phyloP scores from a whole-genome alignment of 495 filamentous ascomycete genomes.

The Xanthoparmelia taractica region DNA sequence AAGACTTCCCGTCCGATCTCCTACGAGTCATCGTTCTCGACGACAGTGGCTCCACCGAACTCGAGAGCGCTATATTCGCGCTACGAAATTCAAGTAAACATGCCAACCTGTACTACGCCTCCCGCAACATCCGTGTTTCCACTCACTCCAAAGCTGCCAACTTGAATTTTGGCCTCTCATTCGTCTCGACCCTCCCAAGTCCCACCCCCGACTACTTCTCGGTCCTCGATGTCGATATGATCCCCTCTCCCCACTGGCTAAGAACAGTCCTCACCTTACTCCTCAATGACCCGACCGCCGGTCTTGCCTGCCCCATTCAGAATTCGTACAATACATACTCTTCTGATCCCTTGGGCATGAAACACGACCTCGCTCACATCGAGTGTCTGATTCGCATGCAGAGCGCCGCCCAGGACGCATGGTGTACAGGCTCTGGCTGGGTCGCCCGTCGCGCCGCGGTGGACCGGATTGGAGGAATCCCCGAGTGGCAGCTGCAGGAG shows the following conservation, averaged over 20 bases:
- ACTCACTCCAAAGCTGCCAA: neutral
- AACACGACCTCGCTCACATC: conserved; percentile 35
- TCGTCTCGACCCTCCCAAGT: neutral
- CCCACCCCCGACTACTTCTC: neutral
- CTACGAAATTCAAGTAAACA: neutral
- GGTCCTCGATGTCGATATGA: neutral
- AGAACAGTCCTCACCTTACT: neutral
- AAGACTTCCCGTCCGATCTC: neutral
- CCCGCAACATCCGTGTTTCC: neutral
- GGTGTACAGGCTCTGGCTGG: conserved; percentile 39
- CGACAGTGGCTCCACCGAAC: neutral
- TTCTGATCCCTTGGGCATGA: conserved; percentile 43
- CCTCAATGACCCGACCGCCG: conserved; percentile 18
- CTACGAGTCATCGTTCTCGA: neutral
- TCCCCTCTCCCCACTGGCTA: conserved; percentile 5
- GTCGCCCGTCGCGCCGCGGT: conserved; percentile 40
- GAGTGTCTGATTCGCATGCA: conserved; percentile 20
- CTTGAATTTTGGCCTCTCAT: neutral
- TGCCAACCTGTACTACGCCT: neutral
- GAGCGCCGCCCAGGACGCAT: neutral
- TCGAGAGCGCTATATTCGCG: neutral
- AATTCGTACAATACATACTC: conserved; percentile 47
- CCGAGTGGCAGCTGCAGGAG: conserved; percentile 44
- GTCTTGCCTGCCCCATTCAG: conserved; percentile 34
- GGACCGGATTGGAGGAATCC: conserved; percentile 42